Evolutionary conservation across 495 filamentous ascomycete genomes (phyloP), one percentile per base, ranked within the genome.

Genomic region (Neurospora sp.): DNA sequence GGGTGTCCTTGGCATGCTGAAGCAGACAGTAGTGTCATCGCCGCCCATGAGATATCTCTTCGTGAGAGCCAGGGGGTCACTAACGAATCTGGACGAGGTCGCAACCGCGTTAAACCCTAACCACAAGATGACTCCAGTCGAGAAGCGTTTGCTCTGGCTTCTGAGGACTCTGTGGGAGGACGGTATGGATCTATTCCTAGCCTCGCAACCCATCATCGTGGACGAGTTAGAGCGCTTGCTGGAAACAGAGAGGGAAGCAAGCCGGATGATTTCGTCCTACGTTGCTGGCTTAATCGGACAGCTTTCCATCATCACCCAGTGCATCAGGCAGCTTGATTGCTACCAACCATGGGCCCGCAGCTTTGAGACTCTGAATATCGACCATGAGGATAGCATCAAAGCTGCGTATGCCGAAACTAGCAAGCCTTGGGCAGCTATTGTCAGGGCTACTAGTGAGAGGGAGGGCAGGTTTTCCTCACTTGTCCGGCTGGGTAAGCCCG

Each of bases 201-300:
- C 60, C 44, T 75, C 82, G 0, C 76, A 85, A 60, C 54, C 78
- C 12, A 76, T 71, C 5, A 14, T 87, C 5, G 38, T 76, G 12
- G 87, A 89, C 46, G 84, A 87, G 54, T 72, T 88, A 0, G 84
- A 87, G 27, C 79, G 82, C 31, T 73, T 87, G 20, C 39, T 86
- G 12, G 41, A 85, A 71, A 78, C 76, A 5, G 84, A 87, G 11
- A 73, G 74, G 0, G 73, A 77, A 31, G 79, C 80, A 0, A 76
- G 73, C 35, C 76, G 83, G 8, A 54, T 86, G 5, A 54, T 89
- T 12, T 88, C 87, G 0, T 20, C 76, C 1, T 79, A 69, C 20
- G 70, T 87, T 16, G 79, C 79, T 0, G 72, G 74, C 20, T 37
- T 78, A 0, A 79, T 89, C 39, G 81, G 83, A 1, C 82, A 88